These are phyloP conservation scores for Colletotrichum lini DNA, from an alignment of 2,329 filamentous ascomycete species.

Conservation along the genomic window DNA sequence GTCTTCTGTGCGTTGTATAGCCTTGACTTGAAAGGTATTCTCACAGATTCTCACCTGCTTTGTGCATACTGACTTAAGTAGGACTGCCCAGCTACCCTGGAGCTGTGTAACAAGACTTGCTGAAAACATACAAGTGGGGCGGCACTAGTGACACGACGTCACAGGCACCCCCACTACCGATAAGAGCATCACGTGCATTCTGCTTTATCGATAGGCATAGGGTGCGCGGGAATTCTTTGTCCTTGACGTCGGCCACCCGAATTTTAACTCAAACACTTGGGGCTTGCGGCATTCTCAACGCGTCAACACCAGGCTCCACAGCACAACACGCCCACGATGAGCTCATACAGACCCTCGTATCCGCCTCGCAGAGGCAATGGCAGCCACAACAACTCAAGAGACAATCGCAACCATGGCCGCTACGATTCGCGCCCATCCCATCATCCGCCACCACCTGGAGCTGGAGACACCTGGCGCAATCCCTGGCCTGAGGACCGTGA, in stretches of 20 bases:
- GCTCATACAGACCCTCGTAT: conserved; percentile 40
- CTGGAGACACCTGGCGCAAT: conserved; percentile 27
- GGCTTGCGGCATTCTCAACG: conserved; percentile 23
- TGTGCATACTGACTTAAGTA: not conserved
- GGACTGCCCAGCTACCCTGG: not conserved
- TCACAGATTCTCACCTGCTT: too few relatives aligned
- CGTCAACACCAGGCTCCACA: conserved; percentile 41
- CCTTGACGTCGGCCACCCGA: conserved; percentile 31
- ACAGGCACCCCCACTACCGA: not conserved
- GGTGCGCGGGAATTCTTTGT: conserved; percentile 26
- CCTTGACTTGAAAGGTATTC: too few relatives aligned
- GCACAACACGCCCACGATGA: conserved; percentile 39
- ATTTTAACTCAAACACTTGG: conserved; percentile 23
- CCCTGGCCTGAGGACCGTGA: conserved; percentile 41
- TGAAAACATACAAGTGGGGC: not conserved
- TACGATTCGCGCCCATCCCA: conserved; percentile 18
- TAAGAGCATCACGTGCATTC: conserved; percentile 18
- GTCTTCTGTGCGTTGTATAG: too few relatives aligned
- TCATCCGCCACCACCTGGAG: conserved; percentile 29
- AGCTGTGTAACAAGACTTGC: not conserved
- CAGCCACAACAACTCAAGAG: conserved; percentile 1
- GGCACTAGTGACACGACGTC: conserved; percentile 2
- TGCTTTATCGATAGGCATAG: conserved; percentile 31
- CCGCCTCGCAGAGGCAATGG: conserved; percentile 29
- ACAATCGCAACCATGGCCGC: conserved; percentile 31